A percentile compares a stretch with the other conserved stretches of the same genome.
Conservation (phyloP, 139 green algal genomes). For the Marvania coccoides region DNA sequence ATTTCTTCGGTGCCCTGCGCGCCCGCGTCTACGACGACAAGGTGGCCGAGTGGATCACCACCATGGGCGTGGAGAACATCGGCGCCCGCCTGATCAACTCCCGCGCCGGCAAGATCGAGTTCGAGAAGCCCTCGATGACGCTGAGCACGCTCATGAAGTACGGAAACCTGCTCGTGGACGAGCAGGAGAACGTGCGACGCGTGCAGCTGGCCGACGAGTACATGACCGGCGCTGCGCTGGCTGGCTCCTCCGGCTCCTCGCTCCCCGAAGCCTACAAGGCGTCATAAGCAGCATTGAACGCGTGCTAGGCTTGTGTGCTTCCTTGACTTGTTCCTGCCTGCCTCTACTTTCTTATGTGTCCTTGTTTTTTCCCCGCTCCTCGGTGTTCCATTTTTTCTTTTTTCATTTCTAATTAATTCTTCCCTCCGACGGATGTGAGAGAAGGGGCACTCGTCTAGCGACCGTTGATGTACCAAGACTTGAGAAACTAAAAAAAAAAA, state of each 20-base stretch:
- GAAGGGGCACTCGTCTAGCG: too few relatives aligned
- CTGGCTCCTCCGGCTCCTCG: conserved; percentile 55
- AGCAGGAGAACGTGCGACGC: conserved; percentile 99
- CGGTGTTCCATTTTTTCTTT: too few relatives aligned
- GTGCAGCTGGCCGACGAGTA: conserved; percentile 97
- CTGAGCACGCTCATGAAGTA: conserved; percentile 81
- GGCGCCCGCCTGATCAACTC: conserved; percentile 87
- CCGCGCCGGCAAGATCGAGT: conserved; percentile 68
- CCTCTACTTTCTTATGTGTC: background rate
- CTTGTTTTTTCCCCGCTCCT: too few relatives aligned
- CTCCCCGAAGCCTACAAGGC: conserved; percentile 57
- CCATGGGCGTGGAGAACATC: conserved; percentile 83
- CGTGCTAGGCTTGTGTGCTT: background rate
- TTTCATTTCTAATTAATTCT: too few relatives aligned
- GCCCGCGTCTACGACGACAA: conserved; percentile 92
- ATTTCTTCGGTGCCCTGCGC: conserved; percentile 97
- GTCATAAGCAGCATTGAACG: too few relatives aligned
- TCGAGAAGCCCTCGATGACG: conserved; percentile 83
- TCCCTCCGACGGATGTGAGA: too few relatives aligned
- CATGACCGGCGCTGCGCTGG: conserved; percentile 78
- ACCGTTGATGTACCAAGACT: too few relatives aligned
- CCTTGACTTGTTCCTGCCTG: too few relatives aligned
- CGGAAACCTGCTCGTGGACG: conserved; percentile 77
- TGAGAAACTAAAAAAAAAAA: too few relatives aligned
- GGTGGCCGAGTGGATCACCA: conserved; percentile 71